Evolutionary conservation across 495 filamentous ascomycete genomes (phyloP).

Genomic region (Xylaria palmicola): DNA sequence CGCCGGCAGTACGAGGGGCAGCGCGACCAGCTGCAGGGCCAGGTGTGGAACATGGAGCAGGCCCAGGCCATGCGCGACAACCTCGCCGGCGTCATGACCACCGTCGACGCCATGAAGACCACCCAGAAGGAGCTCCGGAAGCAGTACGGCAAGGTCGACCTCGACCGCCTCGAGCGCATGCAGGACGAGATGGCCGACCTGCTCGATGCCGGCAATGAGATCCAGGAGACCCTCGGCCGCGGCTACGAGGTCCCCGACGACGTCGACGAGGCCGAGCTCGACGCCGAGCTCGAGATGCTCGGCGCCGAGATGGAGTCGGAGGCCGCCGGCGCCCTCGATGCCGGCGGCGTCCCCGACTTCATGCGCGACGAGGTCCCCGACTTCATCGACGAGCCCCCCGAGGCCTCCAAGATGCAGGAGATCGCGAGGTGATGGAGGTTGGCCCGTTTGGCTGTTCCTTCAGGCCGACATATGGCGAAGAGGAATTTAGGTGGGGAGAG

Average conservation of each 20-base stretch:
- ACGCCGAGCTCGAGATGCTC: slow-evolving; percentile 93
- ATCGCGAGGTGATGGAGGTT: slow-evolving; percentile 54
- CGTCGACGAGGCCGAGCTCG: slow-evolving; percentile 95
- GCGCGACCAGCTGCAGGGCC: slow-evolving; percentile 89
- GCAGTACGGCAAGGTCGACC: slow-evolving; percentile 95
- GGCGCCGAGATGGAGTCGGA: slow-evolving; percentile 87
- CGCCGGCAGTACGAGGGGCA: slow-evolving; percentile 94
- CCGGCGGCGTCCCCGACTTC: slow-evolving; percentile 74
- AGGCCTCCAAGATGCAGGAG: slow-evolving; percentile 75
- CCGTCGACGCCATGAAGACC: slow-evolving; percentile 93
- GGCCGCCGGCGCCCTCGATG: slow-evolving; percentile 49
- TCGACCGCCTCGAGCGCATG: slow-evolving; percentile 96
- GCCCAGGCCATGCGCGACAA: slow-evolving; percentile 99
- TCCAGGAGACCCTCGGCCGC: slow-evolving; percentile 90
- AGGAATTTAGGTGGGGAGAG: slow-evolving; percentile 16
- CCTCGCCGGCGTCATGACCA: slow-evolving; percentile 97
- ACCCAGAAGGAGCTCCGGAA: slow-evolving; percentile 92
- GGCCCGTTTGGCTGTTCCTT: background rate
- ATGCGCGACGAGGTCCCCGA: slow-evolving; percentile 86
- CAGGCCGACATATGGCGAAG: slow-evolving; percentile 6
- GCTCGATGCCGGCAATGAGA: slow-evolving; percentile 97
- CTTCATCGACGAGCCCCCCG: slow-evolving; percentile 82
- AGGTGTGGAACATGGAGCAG: slow-evolving; percentile 99
- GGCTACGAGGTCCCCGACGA: slow-evolving; percentile 97
- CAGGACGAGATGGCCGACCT: slow-evolving; percentile 99